Percentiles rank a stretch among this genome's conserved stretches.
These are phyloP conservation scores for Rhodotorula sp. DNA, from an alignment of 1,284 basidiomycete species.

Conservation along the genomic window DNA sequence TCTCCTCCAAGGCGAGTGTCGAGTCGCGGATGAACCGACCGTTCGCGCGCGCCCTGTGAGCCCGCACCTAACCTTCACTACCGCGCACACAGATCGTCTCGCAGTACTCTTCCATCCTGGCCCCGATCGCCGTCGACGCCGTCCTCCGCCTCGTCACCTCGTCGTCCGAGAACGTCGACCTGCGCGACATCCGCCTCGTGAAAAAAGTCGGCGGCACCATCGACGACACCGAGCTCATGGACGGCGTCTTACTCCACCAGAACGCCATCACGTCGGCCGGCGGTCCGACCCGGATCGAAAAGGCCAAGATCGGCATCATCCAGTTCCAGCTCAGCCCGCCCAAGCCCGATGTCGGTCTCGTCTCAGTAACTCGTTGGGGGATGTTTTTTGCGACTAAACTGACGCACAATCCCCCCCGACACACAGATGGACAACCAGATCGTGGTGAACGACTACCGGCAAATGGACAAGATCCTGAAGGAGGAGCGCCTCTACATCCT, in stretches of 20 bases:
- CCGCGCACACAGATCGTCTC: constrained; percentile 75
- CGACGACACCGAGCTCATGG: constrained; percentile 93
- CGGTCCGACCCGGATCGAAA: constrained; percentile 93
- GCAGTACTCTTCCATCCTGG: constrained; percentile 95
- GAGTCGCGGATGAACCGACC: no score
- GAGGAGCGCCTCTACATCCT: constrained; percentile 97
- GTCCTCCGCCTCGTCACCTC: constrained; percentile 80
- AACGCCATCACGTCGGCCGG: constrained; percentile 86
- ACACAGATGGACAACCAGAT: constrained; percentile 98
- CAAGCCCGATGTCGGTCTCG: constrained; percentile 80
- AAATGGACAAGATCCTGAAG: constrained; percentile 99
- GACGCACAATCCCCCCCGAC: neutral
- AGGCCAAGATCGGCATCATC: constrained; percentile 97
- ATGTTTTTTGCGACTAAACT: neutral
- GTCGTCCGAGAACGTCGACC: constrained; percentile 80
- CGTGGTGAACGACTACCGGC: constrained; percentile 98
- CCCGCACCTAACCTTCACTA: no score
- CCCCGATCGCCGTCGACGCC: constrained; percentile 96
- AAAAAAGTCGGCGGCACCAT: constrained; percentile 99
- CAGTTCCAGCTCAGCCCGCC: constrained; percentile 98
- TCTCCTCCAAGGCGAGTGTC: constrained; percentile 91
- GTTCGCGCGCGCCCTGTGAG: no score
- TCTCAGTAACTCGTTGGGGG: neutral
- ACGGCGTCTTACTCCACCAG: constrained; percentile 91
- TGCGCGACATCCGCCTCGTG: constrained; percentile 92